These are phyloP conservation scores for Spiraea crenata DNA, from an alignment of 331 rosid genomes.

Conservation along the genomic window DNA sequence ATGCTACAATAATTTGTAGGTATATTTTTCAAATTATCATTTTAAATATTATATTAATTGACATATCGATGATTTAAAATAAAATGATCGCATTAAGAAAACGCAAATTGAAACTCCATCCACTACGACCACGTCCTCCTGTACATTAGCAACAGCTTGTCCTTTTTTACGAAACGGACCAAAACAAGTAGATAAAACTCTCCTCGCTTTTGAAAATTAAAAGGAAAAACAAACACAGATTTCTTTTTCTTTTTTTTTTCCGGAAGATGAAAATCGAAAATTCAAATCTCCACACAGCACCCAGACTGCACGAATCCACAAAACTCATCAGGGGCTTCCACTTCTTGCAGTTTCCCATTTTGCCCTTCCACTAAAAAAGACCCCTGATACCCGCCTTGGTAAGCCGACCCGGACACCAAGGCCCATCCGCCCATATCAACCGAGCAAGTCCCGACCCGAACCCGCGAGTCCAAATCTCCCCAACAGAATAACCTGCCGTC, in stretches of 20 bases:
- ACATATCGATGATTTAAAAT: no score
- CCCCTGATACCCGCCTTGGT: conserved; percentile 52
- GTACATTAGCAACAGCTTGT: no score
- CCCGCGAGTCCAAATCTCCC: conserved; percentile 39
- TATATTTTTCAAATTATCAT: no score
- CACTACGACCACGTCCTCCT: no score
- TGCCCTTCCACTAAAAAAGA: conserved; percentile 50
- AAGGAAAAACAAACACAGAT: no score
- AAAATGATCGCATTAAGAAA: no score
- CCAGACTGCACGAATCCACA: conserved; percentile 75
- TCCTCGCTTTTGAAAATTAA: no score
- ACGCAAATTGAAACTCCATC: no score
- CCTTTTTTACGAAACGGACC: no score
- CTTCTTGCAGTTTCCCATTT: conserved; percentile 44
- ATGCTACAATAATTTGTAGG: no score
- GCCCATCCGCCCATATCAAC: conserved; percentile 32
- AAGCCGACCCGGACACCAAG: conserved; percentile 55
- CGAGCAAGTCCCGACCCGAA: conserved; percentile 51
- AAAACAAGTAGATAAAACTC: no score
- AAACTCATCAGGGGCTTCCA: conserved; percentile 41
- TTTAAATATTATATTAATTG: no score
- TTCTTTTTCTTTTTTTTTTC: neutral
- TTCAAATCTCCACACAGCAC: conserved; percentile 64
- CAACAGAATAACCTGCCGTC: conserved; percentile 42
- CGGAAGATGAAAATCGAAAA: neutral